phyloP scores from a whole-genome alignment of 2,329 filamentous ascomycete species.

The Microsporum ferrugineum region DNA sequence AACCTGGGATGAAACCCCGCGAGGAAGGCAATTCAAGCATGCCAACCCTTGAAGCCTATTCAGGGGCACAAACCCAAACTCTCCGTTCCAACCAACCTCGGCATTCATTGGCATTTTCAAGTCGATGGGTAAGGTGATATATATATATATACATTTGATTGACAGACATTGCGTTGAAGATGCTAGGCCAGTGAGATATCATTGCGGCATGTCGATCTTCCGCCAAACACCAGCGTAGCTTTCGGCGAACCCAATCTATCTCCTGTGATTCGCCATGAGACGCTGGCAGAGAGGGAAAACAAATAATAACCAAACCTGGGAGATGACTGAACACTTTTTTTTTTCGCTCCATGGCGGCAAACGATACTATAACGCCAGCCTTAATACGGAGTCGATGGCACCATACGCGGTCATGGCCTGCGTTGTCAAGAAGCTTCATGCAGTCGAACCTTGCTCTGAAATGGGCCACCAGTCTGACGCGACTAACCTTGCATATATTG shows the following conservation, averaged over 20 bases:
- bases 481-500: neutral
- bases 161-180: neutral
- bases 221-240: neutral
- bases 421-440: neutral
- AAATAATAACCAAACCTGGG: neutral
- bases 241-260: neutral
- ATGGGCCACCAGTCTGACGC: neutral
- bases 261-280: neutral
- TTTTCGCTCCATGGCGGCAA: neutral
- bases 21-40: neutral
- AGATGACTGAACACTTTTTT: neutral
- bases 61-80: neutral
- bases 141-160: neutral
- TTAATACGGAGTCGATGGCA: neutral
- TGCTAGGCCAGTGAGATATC: neutral
- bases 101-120: neutral
- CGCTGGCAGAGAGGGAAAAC: neutral
- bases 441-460: neutral
- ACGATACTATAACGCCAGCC: neutral
- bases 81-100: neutral
- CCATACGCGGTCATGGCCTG: neutral
- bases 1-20: neutral
- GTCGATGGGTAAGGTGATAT: neutral
- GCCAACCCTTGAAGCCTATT: neutral
- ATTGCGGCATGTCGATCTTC: slow-evolving; percentile 1